Base-by-base conservation (phyloP, 1,284 basidiomycete species). In the Bondarzewia mesenterica region DNA sequence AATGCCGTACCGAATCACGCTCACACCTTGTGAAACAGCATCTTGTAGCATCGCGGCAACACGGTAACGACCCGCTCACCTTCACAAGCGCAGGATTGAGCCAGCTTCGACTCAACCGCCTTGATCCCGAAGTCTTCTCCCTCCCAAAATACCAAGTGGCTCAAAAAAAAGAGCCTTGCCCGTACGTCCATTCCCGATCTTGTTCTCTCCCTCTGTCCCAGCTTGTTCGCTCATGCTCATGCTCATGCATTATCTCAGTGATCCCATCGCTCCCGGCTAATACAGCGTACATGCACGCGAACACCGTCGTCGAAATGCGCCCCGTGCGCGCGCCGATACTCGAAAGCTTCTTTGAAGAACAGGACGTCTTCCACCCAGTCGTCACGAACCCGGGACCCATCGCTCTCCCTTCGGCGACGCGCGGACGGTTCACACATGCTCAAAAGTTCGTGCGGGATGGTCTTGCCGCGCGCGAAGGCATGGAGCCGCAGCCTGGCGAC, bases 41-140 rank as follows among this genome's bases (percentile, higher is more conserved):
- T 58, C 55, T 89, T 7, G 65, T 90, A 25, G 71, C 85, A 15
- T 83, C 87, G 32, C 69, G 71, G 27, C 70, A 77, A 51, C 70
- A 82, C 48, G 68, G 69, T 37, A 66, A 80, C 4, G 80, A 95
- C 64, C 78, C 75, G 4, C 70, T 89, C 21, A 82, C 82, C 14
- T 94, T 90, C 60, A 85, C 82, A 0, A 85, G 82, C 20, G 78
- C 84, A 7, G 84, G 85, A 2, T 80, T 80, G 57, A 79, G 81
- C 51, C 83, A 88, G 47, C 71, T 91, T 16, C 76, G 81, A 39
- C 72, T 96, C 5, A 81, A 80, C 53, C 69, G 82, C 49, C 69
- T 96, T 27, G 89, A 96, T 58, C 54, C 73, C 0, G 62, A 76
- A 1, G 78, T 94, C 57, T 97, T 96, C 70, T 76, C 78, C 0